Conservation (phyloP, 106 monocot genomes). For the Platanthera guangdongensis region DNA sequence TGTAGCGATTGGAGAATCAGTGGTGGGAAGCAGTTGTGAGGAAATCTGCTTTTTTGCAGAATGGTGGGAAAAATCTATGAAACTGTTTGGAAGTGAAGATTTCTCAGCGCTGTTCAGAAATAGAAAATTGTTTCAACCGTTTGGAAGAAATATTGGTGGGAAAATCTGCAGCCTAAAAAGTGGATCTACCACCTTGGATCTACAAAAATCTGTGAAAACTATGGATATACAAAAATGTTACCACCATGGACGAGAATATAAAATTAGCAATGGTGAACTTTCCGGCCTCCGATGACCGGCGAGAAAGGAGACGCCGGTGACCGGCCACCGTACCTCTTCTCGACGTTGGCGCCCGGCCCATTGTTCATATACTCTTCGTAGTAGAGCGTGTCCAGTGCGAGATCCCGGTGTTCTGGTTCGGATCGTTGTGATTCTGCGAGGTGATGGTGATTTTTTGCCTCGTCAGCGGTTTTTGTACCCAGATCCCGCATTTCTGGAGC, state of each 20-base stretch:
- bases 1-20: too few species aligned
- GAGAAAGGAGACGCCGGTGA: conserved; percentile 34
- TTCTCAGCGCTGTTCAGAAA: too few species aligned
- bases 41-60: too few species aligned
- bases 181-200: too few species aligned
- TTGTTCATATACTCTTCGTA: conserved; percentile 64
- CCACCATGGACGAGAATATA: conserved; percentile 46
- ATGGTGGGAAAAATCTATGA: too few species aligned
- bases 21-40: too few species aligned
- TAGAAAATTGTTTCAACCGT: too few species aligned
- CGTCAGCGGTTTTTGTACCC: conserved; percentile 51
- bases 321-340: conserved; percentile 48
- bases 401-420: conserved; percentile 97
- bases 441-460: conserved; percentile 70
- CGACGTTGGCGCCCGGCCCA: conserved; percentile 43
- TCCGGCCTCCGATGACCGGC: conserved; percentile 31
- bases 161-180: too few species aligned
- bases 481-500: conserved; percentile 24
- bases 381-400: conserved; percentile 58
- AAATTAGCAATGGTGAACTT: conserved; percentile 58
- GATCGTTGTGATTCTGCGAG: conserved; percentile 74
- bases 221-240: not conserved
- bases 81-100: too few species aligned
- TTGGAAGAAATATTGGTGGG: too few species aligned
- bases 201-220: too few species aligned